Evolutionary conservation across 768 basidiomycete genomes (phyloP).

Genomic region (Tulasnella calospora): DNA sequence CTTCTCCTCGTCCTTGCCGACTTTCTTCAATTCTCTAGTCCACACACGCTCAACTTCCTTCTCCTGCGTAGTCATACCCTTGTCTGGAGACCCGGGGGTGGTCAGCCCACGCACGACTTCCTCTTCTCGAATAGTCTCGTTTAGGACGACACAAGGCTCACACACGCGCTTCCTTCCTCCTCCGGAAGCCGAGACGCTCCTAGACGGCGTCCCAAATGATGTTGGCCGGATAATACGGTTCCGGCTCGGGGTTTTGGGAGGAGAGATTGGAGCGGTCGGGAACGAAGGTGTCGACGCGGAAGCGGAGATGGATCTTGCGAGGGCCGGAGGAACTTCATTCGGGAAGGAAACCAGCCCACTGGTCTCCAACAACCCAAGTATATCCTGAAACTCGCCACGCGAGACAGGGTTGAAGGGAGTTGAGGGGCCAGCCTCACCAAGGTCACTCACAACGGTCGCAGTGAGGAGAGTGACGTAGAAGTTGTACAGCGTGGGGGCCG

Average conservation of each 20-base stretch:
- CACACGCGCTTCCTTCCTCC: background rate
- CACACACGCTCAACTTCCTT: constrained; percentile 21
- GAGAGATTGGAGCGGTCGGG: constrained; percentile 8
- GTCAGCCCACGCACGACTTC: constrained; percentile 25
- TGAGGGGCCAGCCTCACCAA: constrained; percentile 5
- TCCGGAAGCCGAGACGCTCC: constrained; percentile 2
- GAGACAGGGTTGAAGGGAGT: constrained; percentile 26
- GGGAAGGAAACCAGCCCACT: constrained; percentile 24
- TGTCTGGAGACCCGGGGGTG: constrained; percentile 2
- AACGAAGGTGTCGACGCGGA: constrained; percentile 13
- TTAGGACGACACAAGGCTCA: constrained; percentile 18
- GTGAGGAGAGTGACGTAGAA: constrained; percentile 23
- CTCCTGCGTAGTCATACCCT: constrained; percentile 17
- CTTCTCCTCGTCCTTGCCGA: constrained; percentile 23
- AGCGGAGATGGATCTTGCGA: constrained; percentile 6
- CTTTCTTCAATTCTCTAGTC: constrained; percentile 20
- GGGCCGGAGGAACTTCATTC: background rate
- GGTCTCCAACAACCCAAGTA: constrained; percentile 28
- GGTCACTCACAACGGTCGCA: background rate
- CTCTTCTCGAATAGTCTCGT: constrained; percentile 20
- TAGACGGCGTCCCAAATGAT: constrained; percentile 14
- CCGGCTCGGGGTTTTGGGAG: constrained; percentile 16
- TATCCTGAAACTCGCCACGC: constrained; percentile 28
- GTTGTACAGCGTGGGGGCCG: constrained; percentile 13
- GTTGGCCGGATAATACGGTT: constrained; percentile 10